Conservation (phyloP, 768 basidiomycete species). For the Myochromella boudieri region DNA sequence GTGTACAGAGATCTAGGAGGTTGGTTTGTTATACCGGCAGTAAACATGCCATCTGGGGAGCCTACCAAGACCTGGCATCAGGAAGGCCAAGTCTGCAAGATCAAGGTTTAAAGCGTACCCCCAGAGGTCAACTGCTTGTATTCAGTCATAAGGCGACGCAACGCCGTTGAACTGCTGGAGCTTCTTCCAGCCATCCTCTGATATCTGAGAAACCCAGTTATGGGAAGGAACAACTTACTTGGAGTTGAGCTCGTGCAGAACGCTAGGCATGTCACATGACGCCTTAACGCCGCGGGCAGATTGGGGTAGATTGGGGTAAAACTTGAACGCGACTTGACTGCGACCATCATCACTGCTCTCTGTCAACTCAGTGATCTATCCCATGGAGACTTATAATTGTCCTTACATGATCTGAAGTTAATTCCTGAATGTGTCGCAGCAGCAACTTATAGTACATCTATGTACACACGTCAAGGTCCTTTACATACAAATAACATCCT, state of each 20-base stretch:
- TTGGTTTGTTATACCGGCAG: conserved; percentile 57
- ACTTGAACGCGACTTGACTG: background rate
- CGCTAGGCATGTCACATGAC: conserved; percentile 7
- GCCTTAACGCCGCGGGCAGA: conserved; percentile 6
- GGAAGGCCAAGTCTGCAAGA: conserved; percentile 4
- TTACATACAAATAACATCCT: conserved; percentile 2
- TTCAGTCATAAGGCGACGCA: conserved; percentile 89
- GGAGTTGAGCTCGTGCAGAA: background rate
- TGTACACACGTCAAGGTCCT: background rate
- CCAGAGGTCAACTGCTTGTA: conserved; percentile 84
- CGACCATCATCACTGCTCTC: conserved; percentile 5
- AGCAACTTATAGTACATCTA: conserved; percentile 4
- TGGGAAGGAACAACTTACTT: conserved; percentile 1
- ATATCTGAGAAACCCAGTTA: conserved; percentile 1
- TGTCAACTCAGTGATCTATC: conserved; percentile 2
- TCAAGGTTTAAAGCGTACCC: conserved; percentile 40
- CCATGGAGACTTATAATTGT: conserved; percentile 3
- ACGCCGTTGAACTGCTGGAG: conserved; percentile 65
- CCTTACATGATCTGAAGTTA: background rate
- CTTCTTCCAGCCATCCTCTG: conserved; percentile 51
- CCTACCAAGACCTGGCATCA: conserved; percentile 39
- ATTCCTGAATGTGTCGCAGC: background rate
- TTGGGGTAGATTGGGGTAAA: background rate
- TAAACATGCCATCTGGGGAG: conserved; percentile 95
- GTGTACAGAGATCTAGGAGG: background rate